Evolutionary conservation across 208 protist genomes (phyloP).

Genomic region (Trichomonas gallinae): DNA sequence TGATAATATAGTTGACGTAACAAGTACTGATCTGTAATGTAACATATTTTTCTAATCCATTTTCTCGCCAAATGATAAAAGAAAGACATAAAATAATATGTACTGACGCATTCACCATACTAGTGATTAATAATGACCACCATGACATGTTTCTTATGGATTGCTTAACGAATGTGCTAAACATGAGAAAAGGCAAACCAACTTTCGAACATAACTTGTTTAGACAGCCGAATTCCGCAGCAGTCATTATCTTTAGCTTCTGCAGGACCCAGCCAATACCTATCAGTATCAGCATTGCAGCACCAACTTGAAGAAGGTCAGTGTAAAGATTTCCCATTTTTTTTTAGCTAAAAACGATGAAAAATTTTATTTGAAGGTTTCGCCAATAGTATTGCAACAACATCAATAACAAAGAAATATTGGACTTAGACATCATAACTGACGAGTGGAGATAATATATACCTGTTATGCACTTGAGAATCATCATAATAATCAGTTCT

Average conservation of each 20-base stretch:
- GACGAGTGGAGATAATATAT: too few species aligned
- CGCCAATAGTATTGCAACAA: too few species aligned
- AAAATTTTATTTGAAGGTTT: too few species aligned
- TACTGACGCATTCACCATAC: not conserved
- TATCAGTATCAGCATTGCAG: not conserved
- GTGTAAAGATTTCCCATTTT: not conserved
- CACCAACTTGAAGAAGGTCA: not conserved
- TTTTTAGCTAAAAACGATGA: too few species aligned
- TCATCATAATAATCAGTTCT: too few species aligned
- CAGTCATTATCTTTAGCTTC: not conserved
- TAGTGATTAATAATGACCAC: not conserved
- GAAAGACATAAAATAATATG: not conserved
- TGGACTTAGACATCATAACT: too few species aligned
- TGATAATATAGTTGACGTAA: conserved; percentile 17
- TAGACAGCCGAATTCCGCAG: not conserved
- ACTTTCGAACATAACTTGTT: not conserved
- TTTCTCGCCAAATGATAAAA: not conserved
- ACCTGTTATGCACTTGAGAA: too few species aligned
- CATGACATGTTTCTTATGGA: not conserved
- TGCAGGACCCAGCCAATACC: not conserved
- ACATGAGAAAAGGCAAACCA: not conserved
- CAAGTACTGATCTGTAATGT: not conserved
- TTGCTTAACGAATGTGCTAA: not conserved
- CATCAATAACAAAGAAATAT: too few species aligned
- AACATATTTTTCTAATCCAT: not conserved